phyloP scores from a whole-genome alignment of 73 alveolate genomes.

The Paramecium primaurelia region DNA sequence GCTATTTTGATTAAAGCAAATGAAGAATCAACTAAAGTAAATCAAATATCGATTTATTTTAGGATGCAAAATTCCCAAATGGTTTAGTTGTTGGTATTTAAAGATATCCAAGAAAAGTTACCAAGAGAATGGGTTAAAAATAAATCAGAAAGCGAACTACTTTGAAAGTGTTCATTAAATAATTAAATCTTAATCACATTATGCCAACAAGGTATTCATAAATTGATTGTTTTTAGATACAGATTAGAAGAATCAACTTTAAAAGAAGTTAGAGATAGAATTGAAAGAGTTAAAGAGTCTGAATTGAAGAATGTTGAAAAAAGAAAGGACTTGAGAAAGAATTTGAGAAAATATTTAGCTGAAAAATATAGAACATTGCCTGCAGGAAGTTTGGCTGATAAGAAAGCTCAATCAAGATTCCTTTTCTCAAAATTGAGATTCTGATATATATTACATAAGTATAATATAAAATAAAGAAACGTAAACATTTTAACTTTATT shows the following conservation, averaged over 20 bases:
- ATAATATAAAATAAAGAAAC: neutral
- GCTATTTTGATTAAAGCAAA: slow-evolving; percentile 82
- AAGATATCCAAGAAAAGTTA: slow-evolving; percentile 80
- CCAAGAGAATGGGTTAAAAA: slow-evolving; percentile 85
- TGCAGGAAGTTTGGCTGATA: slow-evolving; percentile 48
- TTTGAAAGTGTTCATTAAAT: slow-evolving; percentile 81
- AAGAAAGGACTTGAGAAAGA: slow-evolving; percentile 52
- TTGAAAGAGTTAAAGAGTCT: slow-evolving; percentile 47
- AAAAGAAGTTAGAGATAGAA: slow-evolving; percentile 58
- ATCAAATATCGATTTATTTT: neutral
- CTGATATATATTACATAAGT: slow-evolving; percentile 29
- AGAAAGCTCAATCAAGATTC: slow-evolving; percentile 61
- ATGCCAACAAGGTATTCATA: slow-evolving; percentile 81
- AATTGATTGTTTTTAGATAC: neutral
- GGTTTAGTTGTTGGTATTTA: slow-evolving; percentile 86
- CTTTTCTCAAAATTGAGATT: slow-evolving; percentile 63
- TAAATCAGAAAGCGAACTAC: slow-evolving; percentile 80
- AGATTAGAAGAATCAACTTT: slow-evolving; percentile 48
- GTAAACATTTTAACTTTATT: neutral
- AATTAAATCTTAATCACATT: slow-evolving; percentile 84
- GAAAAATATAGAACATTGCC: slow-evolving; percentile 57
- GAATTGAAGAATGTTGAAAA: slow-evolving; percentile 41
- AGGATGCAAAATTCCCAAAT: slow-evolving; percentile 85
- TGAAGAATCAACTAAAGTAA: slow-evolving; percentile 84
- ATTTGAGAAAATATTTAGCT: slow-evolving; percentile 46